Conservation (phyloP, 805 yeast species). For the Debaryomyces hansenii region DNA sequence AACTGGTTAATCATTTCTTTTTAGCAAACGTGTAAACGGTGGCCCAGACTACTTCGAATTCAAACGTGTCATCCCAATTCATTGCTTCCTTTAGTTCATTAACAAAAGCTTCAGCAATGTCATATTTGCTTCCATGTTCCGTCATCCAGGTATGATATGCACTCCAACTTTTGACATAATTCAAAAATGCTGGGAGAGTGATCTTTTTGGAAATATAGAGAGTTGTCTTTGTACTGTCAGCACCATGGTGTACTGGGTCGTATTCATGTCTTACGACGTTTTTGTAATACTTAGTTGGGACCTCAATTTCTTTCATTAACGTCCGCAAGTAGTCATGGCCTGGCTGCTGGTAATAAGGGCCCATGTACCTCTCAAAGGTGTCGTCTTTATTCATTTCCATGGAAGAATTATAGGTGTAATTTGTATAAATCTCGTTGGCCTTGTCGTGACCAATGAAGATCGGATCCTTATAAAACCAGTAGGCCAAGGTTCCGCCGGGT, state of each 20-base stretch:
- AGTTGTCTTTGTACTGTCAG: slow-evolving; percentile 21
- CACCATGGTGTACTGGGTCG: slow-evolving; percentile 15
- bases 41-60: slow-evolving; percentile 51
- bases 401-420: slow-evolving; percentile 46
- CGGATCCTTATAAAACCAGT: slow-evolving; percentile 81
- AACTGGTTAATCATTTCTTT: slow-evolving; percentile 8
- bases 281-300: slow-evolving; percentile 23
- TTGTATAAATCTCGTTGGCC: slow-evolving; percentile 54
- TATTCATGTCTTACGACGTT: slow-evolving; percentile 27
- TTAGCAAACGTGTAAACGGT: slow-evolving; percentile 54
- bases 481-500: slow-evolving; percentile 66
- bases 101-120: slow-evolving; percentile 49
- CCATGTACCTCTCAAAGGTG: slow-evolving; percentile 46
- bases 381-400: slow-evolving; percentile 12
- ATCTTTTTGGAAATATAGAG: slow-evolving; percentile 20
- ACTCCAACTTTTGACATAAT: slow-evolving; percentile 37
- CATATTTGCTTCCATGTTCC: slow-evolving; percentile 32
- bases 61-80: slow-evolving; percentile 47
- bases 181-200: slow-evolving; percentile 19
- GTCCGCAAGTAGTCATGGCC: slow-evolving; percentile 44
- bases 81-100: slow-evolving; percentile 41
- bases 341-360: slow-evolving; percentile 46
- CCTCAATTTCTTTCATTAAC: slow-evolving; percentile 38
- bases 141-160: slow-evolving; percentile 40
- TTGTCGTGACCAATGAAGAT: slow-evolving; percentile 51